Base-by-base conservation (phyloP, 108 stramenopile species). In the Nannochloropsis oceanica region DNA sequence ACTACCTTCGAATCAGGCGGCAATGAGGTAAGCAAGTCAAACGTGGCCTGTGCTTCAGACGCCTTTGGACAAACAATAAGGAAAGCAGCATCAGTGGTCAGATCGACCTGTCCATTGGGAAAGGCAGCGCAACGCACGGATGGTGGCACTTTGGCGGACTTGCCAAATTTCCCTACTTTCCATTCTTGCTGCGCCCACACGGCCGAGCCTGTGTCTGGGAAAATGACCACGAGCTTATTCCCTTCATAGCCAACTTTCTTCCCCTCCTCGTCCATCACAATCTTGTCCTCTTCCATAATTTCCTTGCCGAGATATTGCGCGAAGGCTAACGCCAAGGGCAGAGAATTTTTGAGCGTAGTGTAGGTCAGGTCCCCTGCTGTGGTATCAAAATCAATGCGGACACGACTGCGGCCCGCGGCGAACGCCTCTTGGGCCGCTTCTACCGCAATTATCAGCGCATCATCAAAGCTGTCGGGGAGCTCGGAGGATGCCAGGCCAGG, bases 171-270 rank as follows among this genome's bases (percentile, higher is more conserved):
- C 20, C 73, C 44, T 13, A 86, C 83, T 25, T 88, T 81, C 96
- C 96, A 97, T 85, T 97, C 95, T 26, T 93, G 89, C 82, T 93
- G 90, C 22, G 95, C 95, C 87, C 96, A 84, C 25, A 95, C 96
- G 44, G 96, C 96, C 84, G 93, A 93, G 44, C 96, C 96, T 87
- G 95, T 94, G 82, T 97, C 96, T 81, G 96, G 96, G 89, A 97
- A 95, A 88, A 94, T 95, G 8, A 97, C 88, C 42, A 94, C 83
- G 59, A 90, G 81, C 11, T 43, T 84, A 25, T 81, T 24, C 27
- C 42, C 87, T 44, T 89, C 83, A 85, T 81, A 83, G 1, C 44
- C 84, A 25, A 83, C 86, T 13, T 90, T 89, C 50, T 83, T 43
- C 46, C 84, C 91, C 44, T 44, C 92, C 44, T 85, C 82, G 14